Percentiles rank a stretch among this genome's conserved stretches.
Conservation (phyloP, 2,329 filamentous ascomycete species). For the Penicillium aurantiogriseum region DNA sequence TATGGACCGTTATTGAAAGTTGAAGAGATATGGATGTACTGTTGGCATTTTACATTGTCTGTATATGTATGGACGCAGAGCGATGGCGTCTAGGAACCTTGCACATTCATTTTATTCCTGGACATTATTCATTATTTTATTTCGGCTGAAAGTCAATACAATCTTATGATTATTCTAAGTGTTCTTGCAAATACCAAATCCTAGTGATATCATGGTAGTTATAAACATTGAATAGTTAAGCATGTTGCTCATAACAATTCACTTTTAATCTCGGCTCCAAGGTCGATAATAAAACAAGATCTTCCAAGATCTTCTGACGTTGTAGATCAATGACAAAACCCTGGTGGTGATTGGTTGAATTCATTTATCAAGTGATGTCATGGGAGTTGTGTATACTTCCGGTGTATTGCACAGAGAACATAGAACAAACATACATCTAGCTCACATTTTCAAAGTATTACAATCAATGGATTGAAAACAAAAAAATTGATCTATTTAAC, state of each 20-base stretch:
- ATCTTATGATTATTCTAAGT: background rate
- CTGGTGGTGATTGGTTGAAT: conserved; percentile 14
- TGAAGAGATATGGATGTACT: background rate
- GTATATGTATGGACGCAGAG: conserved; percentile 2
- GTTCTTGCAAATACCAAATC: conserved; percentile 9
- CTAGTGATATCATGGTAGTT: background rate
- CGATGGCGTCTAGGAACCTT: conserved; percentile 11
- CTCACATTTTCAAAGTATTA: background rate
- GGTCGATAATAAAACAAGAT: background rate
- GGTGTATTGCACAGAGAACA: background rate
- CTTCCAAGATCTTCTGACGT: background rate
- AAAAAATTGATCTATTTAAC: background rate
- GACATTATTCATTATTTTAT: conserved; percentile 9
- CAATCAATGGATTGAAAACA: background rate
- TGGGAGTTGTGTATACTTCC: background rate
- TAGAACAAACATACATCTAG: too few species aligned
- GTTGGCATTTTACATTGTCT: background rate
- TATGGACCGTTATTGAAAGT: background rate
- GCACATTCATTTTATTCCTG: conserved; percentile 5
- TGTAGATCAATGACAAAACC: conserved; percentile 16
- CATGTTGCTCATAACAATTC: too few species aligned
- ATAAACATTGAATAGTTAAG: too few species aligned
- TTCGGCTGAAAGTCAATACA: background rate
- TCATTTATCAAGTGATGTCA: conserved; percentile 20
- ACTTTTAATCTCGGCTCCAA: too few species aligned